A percentile compares a stretch with the other conserved stretches of the same genome.
These are phyloP conservation scores for Ophiocytium majus DNA, from an alignment of 352 stramenopile genomes.

Conservation along the genomic window DNA sequence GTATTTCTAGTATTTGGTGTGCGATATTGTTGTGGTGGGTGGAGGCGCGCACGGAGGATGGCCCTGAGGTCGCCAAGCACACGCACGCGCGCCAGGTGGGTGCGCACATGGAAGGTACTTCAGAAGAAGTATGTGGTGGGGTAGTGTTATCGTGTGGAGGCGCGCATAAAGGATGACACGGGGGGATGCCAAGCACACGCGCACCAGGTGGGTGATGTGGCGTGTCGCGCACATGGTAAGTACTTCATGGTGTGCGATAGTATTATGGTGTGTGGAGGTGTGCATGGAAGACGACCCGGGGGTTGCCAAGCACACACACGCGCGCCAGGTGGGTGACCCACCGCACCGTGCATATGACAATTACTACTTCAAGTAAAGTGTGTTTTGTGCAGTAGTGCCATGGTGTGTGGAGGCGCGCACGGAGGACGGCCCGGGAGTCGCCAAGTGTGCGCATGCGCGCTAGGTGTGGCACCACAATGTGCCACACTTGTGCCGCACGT, in stretches of 20 bases:
- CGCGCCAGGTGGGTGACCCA: not conserved
- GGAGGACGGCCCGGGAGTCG: conserved; percentile 88
- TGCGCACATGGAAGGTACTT: not conserved
- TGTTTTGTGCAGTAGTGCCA: too few relatives aligned
- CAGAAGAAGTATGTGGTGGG: too few relatives aligned
- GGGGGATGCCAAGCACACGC: too few relatives aligned
- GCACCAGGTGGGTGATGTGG: too few relatives aligned
- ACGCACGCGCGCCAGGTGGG: not conserved
- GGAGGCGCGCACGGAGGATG: conserved; percentile 87
- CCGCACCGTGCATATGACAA: too few relatives aligned
- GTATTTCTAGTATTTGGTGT: too few relatives aligned
- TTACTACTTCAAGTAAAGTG: too few relatives aligned
- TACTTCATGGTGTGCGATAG: not conserved
- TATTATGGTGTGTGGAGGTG: conserved; percentile 93
- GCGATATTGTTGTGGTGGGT: too few relatives aligned
- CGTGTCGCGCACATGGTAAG: too few relatives aligned
- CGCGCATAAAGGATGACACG: too few relatives aligned
- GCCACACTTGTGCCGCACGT: too few relatives aligned
- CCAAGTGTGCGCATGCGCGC: conserved; percentile 47
- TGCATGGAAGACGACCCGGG: conserved; percentile 88
- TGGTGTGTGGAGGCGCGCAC: conserved; percentile 90
- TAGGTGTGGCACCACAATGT: conserved; percentile 34
- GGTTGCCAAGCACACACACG: conserved; percentile 64
- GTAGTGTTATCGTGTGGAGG: too few relatives aligned
- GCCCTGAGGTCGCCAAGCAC: conserved; percentile 77